Evolutionary conservation across 2,329 filamentous ascomycete genomes (phyloP), one percentile per base, ranked within the genome.

Genomic region (Penicillium sp.): DNA sequence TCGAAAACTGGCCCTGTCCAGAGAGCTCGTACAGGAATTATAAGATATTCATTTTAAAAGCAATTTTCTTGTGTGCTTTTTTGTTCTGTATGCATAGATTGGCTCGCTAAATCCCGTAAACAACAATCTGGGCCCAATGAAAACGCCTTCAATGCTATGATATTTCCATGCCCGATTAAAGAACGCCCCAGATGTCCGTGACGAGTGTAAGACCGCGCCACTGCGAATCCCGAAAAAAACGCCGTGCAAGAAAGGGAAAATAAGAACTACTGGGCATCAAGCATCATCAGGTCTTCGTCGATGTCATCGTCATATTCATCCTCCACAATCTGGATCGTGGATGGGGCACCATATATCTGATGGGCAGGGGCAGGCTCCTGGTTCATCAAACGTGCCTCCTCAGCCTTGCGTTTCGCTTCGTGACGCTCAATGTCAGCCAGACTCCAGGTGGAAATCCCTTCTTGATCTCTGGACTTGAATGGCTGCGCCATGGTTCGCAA

Each of bases 391-490:
- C 84, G 85, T 68, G 91, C 89, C 65, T 88, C 81, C 62, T 91
- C 89, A 69, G 87, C 81, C 78, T 91, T 92, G 75, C 88, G 86
- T 81, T 96, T 90, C 50, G 73, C 73, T 24, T 77, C 73, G 78
- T 97, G 90, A 54, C 81, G 84, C 78, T 89, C 86, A 56, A 98
- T 79, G 72, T 98, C 92, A 61, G 87, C 85, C 44, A 91, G 81
- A 61, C 89, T 93, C 95, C 95, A 99, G 10, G 91, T 96, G 71
- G 91, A 95, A 72, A 97, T 91, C 0, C 94, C 95, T 68, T 97
- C 93, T 72, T 96, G 93, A 75, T 96, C 89, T 68, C 86, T 89
- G 0, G 88, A 82, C 49, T 87, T 87, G 80, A 97, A 96, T 3
- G 93, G 93, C 75, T 96, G 92, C 4, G 92, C 93, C 92, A 99